Conservation (phyloP, 1,284 basidiomycete species). For the Xanthoconium separans region DNA sequence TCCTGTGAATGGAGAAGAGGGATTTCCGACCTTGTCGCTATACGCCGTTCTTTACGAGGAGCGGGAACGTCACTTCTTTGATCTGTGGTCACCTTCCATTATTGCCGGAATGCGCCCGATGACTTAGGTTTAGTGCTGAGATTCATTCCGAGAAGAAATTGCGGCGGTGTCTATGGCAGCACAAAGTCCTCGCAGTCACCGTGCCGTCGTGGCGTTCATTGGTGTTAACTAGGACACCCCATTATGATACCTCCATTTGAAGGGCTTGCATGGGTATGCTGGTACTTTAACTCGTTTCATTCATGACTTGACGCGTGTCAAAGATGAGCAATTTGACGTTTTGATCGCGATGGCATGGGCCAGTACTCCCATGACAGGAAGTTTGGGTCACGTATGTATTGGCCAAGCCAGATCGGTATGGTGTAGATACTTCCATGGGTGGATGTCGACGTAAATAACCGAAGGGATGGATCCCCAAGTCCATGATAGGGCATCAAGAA, state of each 20-base stretch:
- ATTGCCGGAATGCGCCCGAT: neutral
- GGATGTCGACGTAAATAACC: too few species aligned
- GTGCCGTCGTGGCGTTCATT: neutral
- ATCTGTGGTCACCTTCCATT: conserved; percentile 19
- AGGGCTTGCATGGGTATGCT: neutral
- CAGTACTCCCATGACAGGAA: too few species aligned
- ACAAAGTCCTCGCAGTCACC: neutral
- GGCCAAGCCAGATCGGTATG: too few species aligned
- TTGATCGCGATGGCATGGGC: neutral
- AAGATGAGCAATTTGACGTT: neutral
- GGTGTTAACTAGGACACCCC: neutral
- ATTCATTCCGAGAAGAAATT: neutral
- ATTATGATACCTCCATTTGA: neutral
- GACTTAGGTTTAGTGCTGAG: neutral
- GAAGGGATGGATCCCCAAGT: too few species aligned
- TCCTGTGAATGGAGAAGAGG: neutral
- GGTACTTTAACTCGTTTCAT: neutral
- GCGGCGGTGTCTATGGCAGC: neutral
- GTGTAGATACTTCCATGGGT: too few species aligned
- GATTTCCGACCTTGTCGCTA: conserved; percentile 7
- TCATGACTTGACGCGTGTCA: neutral
- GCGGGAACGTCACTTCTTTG: neutral
- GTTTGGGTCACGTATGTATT: too few species aligned
- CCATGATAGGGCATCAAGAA: too few species aligned
- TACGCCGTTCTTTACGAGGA: conserved; percentile 3